Evolutionary conservation across 345 rosid species (phyloP), one percentile per base, ranked within the genome.

Genomic region (Lumnitzera racemosa): DNA sequence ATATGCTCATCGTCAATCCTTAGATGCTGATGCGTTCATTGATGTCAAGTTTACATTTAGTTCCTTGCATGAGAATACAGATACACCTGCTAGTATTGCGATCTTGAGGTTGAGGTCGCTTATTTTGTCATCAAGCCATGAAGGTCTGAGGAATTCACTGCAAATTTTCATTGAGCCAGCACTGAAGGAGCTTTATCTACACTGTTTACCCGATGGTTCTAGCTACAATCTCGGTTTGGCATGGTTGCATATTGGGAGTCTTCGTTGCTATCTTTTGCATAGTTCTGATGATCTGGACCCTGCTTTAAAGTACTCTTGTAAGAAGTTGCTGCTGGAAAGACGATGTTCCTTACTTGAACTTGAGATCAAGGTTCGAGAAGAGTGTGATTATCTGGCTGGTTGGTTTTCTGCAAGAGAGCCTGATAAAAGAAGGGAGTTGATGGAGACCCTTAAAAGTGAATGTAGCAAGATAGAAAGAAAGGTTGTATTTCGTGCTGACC

Each of bases 401-500:
- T 62, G 77, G 73, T 72, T 65, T 57, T 76, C 79, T 24, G 64
- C 81, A 47, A 79, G 74, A 60, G 74, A 67, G 63, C 71, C 67
- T 71, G 76, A 82, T 61, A 61, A 74, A 54, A 78, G 73, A 61
- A 80, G 75, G 58, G 68, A 65, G 36, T 55, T 62, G n/a, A 59
- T 85, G 49, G 65, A 75, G 59, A 74, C 70, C 70, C 88, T 92
- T 50, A 67, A 82, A 68, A 54, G 61, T 66, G 85, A 87, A 72
- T 70, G 36, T 16, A 83, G 66, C 59, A 74, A 61, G 68, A 72
- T 83, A 56, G 81, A 68, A 64, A 77, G 76, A 70, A 92, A 92
- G 97, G 80, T 92, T 77, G 89, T 87, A 47, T 89, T 82, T 61
- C 90, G 96, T 56, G 73, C 84, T 60, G 75, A 83, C 74, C 81